Evolutionary conservation across 352 stramenopile species (phyloP).

Genomic region (Globisporangium perplexum): DNA sequence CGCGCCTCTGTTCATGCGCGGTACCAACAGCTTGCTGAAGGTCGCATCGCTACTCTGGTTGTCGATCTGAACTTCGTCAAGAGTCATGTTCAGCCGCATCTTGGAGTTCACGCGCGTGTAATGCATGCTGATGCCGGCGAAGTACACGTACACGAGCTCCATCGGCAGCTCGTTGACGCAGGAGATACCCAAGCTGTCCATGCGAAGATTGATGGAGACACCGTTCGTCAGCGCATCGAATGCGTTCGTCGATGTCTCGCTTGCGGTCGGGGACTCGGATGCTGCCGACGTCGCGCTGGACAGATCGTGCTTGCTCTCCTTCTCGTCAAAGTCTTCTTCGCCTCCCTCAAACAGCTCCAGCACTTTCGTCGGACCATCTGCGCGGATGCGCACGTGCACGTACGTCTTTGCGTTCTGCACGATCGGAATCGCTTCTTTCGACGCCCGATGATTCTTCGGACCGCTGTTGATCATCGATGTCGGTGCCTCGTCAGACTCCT

Average conservation of each 20-base stretch:
- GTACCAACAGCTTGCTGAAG: conserved; percentile 80
- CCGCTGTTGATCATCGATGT: conserved; percentile 19
- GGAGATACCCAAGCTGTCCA: conserved; percentile 80
- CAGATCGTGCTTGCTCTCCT: conserved; percentile 72
- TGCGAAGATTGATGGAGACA: conserved; percentile 56
- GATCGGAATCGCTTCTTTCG: conserved; percentile 30
- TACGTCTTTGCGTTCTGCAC: conserved; percentile 84
- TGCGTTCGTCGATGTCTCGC: conserved; percentile 69
- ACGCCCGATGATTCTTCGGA: conserved; percentile 23
- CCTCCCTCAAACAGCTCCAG: conserved; percentile 88
- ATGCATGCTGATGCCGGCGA: conserved; percentile 72
- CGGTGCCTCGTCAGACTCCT: conserved; percentile 20
- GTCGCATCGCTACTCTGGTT: conserved; percentile 84
- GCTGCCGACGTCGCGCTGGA: conserved; percentile 57
- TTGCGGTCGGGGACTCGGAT: conserved; percentile 61
- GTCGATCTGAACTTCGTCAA: conserved; percentile 84
- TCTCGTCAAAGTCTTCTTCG: conserved; percentile 83
- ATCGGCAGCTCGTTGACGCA: conserved; percentile 84
- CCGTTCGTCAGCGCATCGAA: conserved; percentile 64
- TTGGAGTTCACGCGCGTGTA: conserved; percentile 77
- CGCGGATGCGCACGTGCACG: conserved; percentile 76
- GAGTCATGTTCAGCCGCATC: conserved; percentile 80
- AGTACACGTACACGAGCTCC: conserved; percentile 84
- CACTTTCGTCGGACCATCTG: conserved; percentile 88
- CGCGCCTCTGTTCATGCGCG: conserved; percentile 38